Percentiles rank a stretch among this genome's conserved stretches.
Conservation (phyloP, 805 yeast species). For the Starmerella potacharoeniae region DNA sequence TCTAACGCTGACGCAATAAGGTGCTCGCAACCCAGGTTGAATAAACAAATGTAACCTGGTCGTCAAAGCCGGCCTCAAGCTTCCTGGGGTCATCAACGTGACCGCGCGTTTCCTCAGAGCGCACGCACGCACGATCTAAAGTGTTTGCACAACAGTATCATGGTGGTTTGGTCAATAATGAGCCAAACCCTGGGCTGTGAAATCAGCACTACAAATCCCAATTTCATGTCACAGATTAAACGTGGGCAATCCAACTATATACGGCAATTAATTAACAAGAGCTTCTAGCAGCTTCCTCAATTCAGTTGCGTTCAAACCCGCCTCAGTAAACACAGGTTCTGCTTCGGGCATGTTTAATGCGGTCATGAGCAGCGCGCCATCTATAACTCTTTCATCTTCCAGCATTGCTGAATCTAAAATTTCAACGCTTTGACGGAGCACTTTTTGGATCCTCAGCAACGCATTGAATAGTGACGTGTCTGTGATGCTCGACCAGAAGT, state of each 20-base stretch:
- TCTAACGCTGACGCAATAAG: too few species aligned
- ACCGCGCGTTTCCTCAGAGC: too few species aligned
- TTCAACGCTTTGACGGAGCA: not conserved
- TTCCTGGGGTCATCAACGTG: too few species aligned
- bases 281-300: not conserved
- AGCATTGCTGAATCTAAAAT: not conserved
- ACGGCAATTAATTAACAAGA: not conserved
- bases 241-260: not conserved
- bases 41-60: too few species aligned
- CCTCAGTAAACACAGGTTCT: not conserved
- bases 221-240: too few species aligned
- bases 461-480: not conserved
- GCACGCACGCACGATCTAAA: too few species aligned
- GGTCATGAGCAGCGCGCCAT: not conserved
- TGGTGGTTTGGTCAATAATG: too few species aligned
- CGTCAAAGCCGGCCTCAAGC: too few species aligned
- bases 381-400: not conserved
- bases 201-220: too few species aligned
- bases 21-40: too few species aligned
- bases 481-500: not conserved
- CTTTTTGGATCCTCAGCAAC: not conserved
- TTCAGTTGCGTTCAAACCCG: not conserved
- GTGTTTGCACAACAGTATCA: too few species aligned
- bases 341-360: not conserved
- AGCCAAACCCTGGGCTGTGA: too few species aligned